Evolutionary conservation across 768 basidiomycete species (phyloP), one percentile per base, ranked within the genome.

Genomic region (Kondoa subrosea): DNA sequence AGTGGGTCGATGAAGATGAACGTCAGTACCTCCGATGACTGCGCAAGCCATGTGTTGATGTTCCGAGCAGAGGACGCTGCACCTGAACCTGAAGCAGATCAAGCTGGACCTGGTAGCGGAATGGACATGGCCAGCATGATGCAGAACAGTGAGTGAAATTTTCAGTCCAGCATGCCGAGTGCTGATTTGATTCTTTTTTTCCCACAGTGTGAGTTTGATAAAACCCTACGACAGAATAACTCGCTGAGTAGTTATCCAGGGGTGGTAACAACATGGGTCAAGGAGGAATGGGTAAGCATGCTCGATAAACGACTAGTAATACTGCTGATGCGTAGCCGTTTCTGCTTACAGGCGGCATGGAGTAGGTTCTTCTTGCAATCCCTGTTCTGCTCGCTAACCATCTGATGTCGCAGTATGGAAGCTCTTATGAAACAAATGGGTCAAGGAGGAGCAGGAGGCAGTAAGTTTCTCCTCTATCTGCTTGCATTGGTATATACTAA

Each of bases 1-100:
- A 63, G 61, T 63, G 61, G 61, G 33, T 17, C 30, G 61, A 63
- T 63, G 29, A 63, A 32, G 61, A 63, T 31, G 61, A 63, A n/a
- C 61, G 61, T 63, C 29, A 4, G 61, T 31, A 17, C 4, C 8
- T 31, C 29, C 16, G 16, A 27, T 25, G 25, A 30, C 26, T 26
- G 8, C 4, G 31, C 25, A 4, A 59, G 26, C 4, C n/a, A 14
- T 30, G 26, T 16, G 34, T 25, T 31, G 21, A 25, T 14, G 30
- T 59, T 25, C 12, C 58, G 14, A 8, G 25, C 58, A 59, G 58
- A 59, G 58, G 58, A 59, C 58, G 58, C 12, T 14, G 58, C 30
- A 31, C 58, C 58, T 12, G 58, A 33, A 27, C 29, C 27, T 3
- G 61, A 16, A 3, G n/a, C 3, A 30, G 61, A 63, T n/a, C 29